Evolutionary conservation across 164 flowering plant genomes (phyloP).

Genomic region (Aristolochia fimbriata): DNA sequence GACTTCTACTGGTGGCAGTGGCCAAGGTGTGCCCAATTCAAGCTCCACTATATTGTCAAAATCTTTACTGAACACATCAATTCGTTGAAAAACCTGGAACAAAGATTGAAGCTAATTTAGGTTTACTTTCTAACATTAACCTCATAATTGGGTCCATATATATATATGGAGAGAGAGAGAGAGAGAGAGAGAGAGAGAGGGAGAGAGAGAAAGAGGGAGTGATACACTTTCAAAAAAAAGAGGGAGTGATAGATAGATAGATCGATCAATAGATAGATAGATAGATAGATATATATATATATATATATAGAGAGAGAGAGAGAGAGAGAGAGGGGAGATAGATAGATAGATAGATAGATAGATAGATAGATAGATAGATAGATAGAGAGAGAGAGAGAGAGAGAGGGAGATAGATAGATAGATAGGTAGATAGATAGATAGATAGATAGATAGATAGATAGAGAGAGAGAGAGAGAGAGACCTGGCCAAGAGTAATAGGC

Average conservation of each 20-base stretch:
- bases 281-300: no score
- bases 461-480: slow-evolving; percentile 14
- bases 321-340: no score
- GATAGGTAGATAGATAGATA: no score
- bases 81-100: slow-evolving; percentile 82
- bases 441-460: not conserved
- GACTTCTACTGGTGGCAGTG: slow-evolving; percentile 67
- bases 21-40: slow-evolving; percentile 90
- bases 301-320: no score
- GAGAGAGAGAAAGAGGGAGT: slow-evolving; percentile 11
- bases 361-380: no score
- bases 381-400: no score
- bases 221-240: no score
- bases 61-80: slow-evolving; percentile 80
- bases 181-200: not conserved
- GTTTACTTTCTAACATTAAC: not conserved
- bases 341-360: not conserved
- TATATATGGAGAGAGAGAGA: not conserved
- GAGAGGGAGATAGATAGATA: not conserved
- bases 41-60: slow-evolving; percentile 94
- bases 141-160: no score
- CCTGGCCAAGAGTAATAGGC: slow-evolving; percentile 94
- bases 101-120: not conserved
- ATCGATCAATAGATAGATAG: no score
- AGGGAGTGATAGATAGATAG: no score